Base-by-base conservation (phyloP, 2,329 filamentous ascomycete species). In the Fusarium pseudograminearum region DNA sequence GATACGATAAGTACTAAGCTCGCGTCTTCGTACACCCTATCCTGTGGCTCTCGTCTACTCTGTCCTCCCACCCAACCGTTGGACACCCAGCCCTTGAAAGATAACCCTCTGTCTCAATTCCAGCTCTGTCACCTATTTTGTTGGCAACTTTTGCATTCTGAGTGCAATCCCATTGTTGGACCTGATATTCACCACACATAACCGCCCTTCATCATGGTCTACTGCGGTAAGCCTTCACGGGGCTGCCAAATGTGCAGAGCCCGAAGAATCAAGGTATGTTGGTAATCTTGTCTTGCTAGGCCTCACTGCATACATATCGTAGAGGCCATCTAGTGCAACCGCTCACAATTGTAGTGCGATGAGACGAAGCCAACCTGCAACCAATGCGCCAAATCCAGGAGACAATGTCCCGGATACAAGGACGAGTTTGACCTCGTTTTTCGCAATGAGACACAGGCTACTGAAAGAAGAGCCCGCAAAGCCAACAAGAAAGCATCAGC, bases 221-320 rank as follows among this genome's bases (percentile, higher is more conserved):
- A 90, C 73, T 89, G 86, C 65, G 89, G 89, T 42, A 90, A 89
- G 79, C 87, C 89, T 74, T 90, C 88, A 1, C 81, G 84, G 80
- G 91, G 90, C 73, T 93, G 91, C 74, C 90, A 91, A 80, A 92
- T 90, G 87, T 93, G 91, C 77, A 87, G 90, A 76, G 90, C 86
- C 36, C 85, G 91, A 69, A 85, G 90, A 72, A 93, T 93, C 76
- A 93, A 93, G 86, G 91, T 91, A 83, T 67, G 83, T 70, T 51
- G 46, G 26, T 31, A 44, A 34, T 33, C 12, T 55, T 40, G n/a
- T 31, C 31, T 57, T 56, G 22, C 22, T 33, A 22, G 40, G 16
- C n/a, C 24, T 31, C 42, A 24, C 24, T 28, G 26, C 28, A 22
- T 14, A 22, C 28, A 48, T 44, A 56, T 20, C 40, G 14, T 40